phyloP scores from a whole-genome alignment of 2,329 filamentous ascomycete species.

The Alternaria novae-zelandiae region DNA sequence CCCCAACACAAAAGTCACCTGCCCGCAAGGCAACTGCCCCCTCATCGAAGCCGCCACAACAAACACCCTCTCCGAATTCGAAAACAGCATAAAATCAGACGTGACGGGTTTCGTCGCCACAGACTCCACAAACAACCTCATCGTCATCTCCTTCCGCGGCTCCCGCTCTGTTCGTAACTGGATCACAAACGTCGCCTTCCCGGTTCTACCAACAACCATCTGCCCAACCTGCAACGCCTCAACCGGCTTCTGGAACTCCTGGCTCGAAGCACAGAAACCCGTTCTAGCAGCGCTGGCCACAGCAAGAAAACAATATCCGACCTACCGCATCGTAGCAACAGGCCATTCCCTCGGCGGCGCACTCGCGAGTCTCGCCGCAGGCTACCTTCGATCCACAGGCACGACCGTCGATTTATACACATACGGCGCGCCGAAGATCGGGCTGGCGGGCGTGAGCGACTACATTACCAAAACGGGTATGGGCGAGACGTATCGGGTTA shows the following conservation, averaged over 20 bases:
- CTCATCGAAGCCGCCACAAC: constrained; percentile 56
- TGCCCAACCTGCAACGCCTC: constrained; percentile 60
- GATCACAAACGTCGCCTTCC: constrained; percentile 62
- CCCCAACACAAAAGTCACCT: constrained; percentile 53
- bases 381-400: constrained; percentile 60
- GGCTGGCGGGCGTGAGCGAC: constrained; percentile 61
- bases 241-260: constrained; percentile 65
- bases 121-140: constrained; percentile 57
- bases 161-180: constrained; percentile 66
- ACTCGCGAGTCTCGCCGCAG: constrained; percentile 66
- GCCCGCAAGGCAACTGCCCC: constrained; percentile 56
- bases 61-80: constrained; percentile 56
- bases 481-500: constrained; percentile 66
- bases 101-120: constrained; percentile 56
- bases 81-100: constrained; percentile 52
- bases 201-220: constrained; percentile 50
- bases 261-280: constrained; percentile 58
- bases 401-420: constrained; percentile 65
- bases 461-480: constrained; percentile 63
- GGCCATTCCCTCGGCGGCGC: constrained; percentile 75
- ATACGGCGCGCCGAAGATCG: constrained; percentile 71
- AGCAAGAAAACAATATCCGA: constrained; percentile 57
- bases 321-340: constrained; percentile 63
- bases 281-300: constrained; percentile 54
- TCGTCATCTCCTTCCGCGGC: constrained; percentile 68